A percentile compares a stretch with the other conserved stretches of the same genome.
These are phyloP conservation scores for Wickerhamomyces chambardii DNA, from an alignment of 805 yeast genomes.

Conservation along the genomic window DNA sequence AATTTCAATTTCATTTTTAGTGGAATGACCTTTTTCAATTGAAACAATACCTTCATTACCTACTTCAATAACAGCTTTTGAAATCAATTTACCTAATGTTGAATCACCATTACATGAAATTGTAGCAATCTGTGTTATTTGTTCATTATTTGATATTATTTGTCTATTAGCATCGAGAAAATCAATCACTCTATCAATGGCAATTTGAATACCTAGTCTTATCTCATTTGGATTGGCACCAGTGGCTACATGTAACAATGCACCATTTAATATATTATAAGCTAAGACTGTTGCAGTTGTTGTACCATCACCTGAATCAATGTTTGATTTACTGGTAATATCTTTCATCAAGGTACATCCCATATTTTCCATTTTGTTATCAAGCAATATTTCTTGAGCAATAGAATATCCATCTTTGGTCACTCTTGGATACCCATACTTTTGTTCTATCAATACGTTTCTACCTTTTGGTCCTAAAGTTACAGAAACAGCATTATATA, in stretches of 20 bases:
- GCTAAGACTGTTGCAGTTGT: constrained; percentile 97
- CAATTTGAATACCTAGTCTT: constrained; percentile 97
- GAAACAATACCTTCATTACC: constrained; percentile 99
- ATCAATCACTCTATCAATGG: constrained; percentile 91
- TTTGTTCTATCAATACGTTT: constrained; percentile 94
- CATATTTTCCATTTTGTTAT: constrained; percentile 94
- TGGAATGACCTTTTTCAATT: constrained; percentile 95
- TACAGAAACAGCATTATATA: constrained; percentile 94
- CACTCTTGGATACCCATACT: constrained; percentile 95
- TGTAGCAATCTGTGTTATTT: constrained; percentile 98
- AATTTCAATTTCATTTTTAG: constrained; percentile 95
- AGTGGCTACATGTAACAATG: constrained; percentile 97
- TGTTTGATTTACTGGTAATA: constrained; percentile 97
- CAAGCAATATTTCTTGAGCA: constrained; percentile 76
- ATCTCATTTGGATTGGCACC: constrained; percentile 99
- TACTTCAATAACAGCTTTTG: constrained; percentile 98
- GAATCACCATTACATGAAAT: constrained; percentile 96
- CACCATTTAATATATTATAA: constrained; percentile 92
- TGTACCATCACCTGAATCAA: constrained; percentile 98
- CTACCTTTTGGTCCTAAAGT: constrained; percentile 98
- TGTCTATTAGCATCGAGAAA: constrained; percentile 84
- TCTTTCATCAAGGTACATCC: constrained; percentile 96
- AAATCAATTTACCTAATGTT: constrained; percentile 88
- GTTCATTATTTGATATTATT: constrained; percentile 93
- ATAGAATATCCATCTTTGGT: constrained; percentile 99